A percentile compares a stretch with the other conserved stretches of the same genome.
These are phyloP conservation scores for Stellera chamaejasme DNA, from an alignment of 345 rosid species.

Conservation along the genomic window DNA sequence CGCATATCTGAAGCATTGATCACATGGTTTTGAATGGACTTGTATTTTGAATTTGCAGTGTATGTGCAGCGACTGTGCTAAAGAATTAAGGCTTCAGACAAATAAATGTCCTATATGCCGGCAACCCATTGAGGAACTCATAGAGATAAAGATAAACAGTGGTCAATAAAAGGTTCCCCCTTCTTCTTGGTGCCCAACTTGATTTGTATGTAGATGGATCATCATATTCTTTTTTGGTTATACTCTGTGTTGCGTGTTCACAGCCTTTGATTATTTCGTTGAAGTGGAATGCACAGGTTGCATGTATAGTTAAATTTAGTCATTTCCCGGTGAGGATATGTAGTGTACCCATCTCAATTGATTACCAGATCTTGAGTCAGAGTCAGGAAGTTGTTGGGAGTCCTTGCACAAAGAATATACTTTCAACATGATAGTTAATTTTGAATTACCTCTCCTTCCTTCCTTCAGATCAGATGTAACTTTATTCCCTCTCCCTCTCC, in stretches of 20 bases:
- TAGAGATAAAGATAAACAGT: conserved; percentile 65
- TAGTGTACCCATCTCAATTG: background rate
- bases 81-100: conserved; percentile 65
- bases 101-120: conserved; percentile 93
- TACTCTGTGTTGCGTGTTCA: too few relatives aligned
- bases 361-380: conserved; percentile 1
- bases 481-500: too few relatives aligned
- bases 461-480: background rate
- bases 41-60: conserved; percentile 41
- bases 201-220: conserved; percentile 18
- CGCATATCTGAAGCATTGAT: background rate
- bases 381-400: conserved; percentile 8
- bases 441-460: conserved; percentile 11
- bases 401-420: conserved; percentile 1
- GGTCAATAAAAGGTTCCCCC: conserved; percentile 30
- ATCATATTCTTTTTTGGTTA: conserved; percentile 15
- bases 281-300: background rate
- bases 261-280: too few relatives aligned
- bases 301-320: background rate
- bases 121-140: conserved; percentile 62
- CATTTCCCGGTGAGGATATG: background rate
- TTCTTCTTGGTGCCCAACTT: conserved; percentile 6
- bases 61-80: conserved; percentile 80
- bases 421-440: conserved; percentile 7
- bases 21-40: conserved; percentile 5